Evolutionary conservation across 2,329 filamentous ascomycete species (phyloP), one percentile per base, ranked within the genome.

Genomic region (Aspergillus alliaceus): DNA sequence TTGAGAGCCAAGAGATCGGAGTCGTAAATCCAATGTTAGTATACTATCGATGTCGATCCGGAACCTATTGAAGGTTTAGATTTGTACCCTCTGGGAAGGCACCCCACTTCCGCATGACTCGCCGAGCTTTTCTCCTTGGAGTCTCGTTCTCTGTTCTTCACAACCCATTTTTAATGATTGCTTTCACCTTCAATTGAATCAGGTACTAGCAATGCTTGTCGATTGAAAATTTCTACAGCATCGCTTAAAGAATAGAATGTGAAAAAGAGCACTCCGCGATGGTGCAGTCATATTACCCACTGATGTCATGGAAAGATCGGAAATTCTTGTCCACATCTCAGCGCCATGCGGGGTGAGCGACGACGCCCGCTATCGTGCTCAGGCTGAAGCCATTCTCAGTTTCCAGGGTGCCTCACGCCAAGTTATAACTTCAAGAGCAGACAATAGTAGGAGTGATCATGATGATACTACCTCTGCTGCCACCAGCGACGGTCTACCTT

Each of bases 321-420:
- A 77, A 65, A 71, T 78, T 54, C 72, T 78, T 53, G 72, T 77
- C 49, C 76, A 78, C 64, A 67, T 79, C 59, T 68, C 73, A 51
- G 76, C 76, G 18, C 70, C 74, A 29, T 72, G 73, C 60, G 68
- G 65, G 51, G 64, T 60, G 34, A 63, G 60, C 46, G 72, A 78
- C 58, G 75, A 79, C 64, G 68, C 67, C 31, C 69, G 66, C 53
- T 76, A 78, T 64, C 68, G 68, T 34, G 67, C 72, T 12, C 73
- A 77, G 32, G 73, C 75, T 40, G 66, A 68, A 51, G 71, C 75
- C 8, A 72, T 73, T 51, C 57, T 75, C 46, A 65, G 64, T 35
- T 77, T 76, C 48, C 66, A 72, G 37, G 54, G 69, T 20, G 60
- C 57, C 56, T 71, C 71, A 35, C 65, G 64, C 51, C 68, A 66